phyloP scores from a whole-genome alignment of 2,329 filamentous ascomycete species.

The Plenodomus tracheiphilus region DNA sequence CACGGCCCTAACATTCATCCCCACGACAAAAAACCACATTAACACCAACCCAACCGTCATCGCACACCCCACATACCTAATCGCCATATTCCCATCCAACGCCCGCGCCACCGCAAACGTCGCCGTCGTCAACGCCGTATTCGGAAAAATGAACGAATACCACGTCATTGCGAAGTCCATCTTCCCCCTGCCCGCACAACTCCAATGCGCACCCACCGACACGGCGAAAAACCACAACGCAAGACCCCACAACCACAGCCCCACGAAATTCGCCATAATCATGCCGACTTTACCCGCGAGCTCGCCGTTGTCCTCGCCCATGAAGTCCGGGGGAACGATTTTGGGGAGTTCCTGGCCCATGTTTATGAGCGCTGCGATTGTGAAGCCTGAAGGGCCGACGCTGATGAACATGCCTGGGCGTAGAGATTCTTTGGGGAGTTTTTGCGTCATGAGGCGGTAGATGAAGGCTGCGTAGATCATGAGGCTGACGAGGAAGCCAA shows the following conservation, averaged over 20 bases:
- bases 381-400: conserved; percentile 75
- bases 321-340: conserved; percentile 57
- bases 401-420: conserved; percentile 85
- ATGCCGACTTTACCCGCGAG: conserved; percentile 59
- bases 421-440: conserved; percentile 73
- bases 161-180: conserved; percentile 84
- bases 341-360: conserved; percentile 58
- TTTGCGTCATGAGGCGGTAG: conserved; percentile 86
- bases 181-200: conserved; percentile 61
- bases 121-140: conserved; percentile 72
- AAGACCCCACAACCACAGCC: conserved; percentile 81
- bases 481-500: conserved; percentile 66
- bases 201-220: conserved; percentile 74
- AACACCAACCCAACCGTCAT: conserved; percentile 68
- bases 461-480: conserved; percentile 86
- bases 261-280: conserved; percentile 64
- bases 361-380: conserved; percentile 61
- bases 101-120: conserved; percentile 71
- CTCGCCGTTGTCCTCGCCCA: conserved; percentile 56
- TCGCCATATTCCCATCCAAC: conserved; percentile 49
- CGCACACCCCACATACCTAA: conserved; percentile 69
- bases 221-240: conserved; percentile 84
- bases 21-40: conserved; percentile 70
- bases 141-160: conserved; percentile 82
- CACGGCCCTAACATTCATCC: conserved; percentile 72